Percentiles rank a stretch among this genome's conserved stretches.
Evolutionary conservation across 2,329 filamentous ascomycete species (phyloP).

Genomic region (Apiospora aurea): DNA sequence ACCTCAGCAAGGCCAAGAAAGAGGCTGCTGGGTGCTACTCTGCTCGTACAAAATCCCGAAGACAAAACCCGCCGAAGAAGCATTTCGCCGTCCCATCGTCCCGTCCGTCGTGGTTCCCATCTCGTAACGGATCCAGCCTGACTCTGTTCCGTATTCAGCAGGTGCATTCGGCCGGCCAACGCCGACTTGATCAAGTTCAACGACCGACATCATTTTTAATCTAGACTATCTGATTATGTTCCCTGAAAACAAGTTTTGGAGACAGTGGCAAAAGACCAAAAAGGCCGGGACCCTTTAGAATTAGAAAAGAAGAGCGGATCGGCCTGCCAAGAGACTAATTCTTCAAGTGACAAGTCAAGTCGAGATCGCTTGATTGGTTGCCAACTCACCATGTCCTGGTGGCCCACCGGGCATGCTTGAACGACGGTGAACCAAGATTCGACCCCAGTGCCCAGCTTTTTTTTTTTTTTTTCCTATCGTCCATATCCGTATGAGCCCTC

Average conservation of each 20-base stretch:
- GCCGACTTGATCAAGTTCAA: not conserved
- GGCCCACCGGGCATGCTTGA: slow-evolving; percentile 3
- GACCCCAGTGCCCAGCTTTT: no score
- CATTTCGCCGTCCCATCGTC: not conserved
- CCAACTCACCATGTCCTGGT: slow-evolving; percentile 15
- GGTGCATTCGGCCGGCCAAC: not conserved
- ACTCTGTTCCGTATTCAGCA: not conserved
- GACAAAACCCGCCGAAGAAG: not conserved
- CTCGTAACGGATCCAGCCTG: not conserved
- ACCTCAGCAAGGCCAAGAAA: slow-evolving; percentile 12
- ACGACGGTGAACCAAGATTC: slow-evolving; percentile 19
- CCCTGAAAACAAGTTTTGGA: slow-evolving; percentile 24
- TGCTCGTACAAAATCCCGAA: not conserved
- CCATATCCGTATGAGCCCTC: slow-evolving; percentile 15
- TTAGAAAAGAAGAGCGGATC: not conserved
- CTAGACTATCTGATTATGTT: not conserved
- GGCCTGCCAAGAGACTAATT: slow-evolving; percentile 19
- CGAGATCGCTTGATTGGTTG: slow-evolving; percentile 13
- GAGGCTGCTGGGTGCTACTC: not conserved
- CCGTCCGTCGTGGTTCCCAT: not conserved
- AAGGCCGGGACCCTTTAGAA: slow-evolving; percentile 5
- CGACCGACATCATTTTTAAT: slow-evolving; percentile 12
- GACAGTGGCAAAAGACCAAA: slow-evolving; percentile 25
- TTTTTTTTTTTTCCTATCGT: slow-evolving; percentile 16
- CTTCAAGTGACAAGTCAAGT: slow-evolving; percentile 5